These are phyloP conservation scores for Escovopsis sp. DNA, from an alignment of 2,329 filamentous ascomycete genomes.

Conservation along the genomic window DNA sequence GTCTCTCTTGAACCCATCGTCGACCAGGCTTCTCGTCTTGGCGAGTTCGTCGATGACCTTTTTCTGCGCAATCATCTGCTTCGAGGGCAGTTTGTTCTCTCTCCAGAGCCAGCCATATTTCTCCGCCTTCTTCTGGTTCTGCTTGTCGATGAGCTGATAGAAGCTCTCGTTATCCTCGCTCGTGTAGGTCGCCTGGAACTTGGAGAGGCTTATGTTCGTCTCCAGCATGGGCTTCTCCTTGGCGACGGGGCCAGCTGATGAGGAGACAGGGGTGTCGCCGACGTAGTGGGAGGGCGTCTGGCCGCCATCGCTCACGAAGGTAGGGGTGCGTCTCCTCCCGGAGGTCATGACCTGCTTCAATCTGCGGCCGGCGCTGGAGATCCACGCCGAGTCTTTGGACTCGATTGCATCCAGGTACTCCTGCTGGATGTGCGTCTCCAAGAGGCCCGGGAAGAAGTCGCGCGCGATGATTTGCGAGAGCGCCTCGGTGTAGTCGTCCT, in stretches of 20 bases:
- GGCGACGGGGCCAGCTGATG: slow-evolving; percentile 21
- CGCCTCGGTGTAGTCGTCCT: slow-evolving; percentile 83
- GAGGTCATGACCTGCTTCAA: slow-evolving; percentile 73
- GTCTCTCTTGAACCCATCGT: slow-evolving; percentile 43
- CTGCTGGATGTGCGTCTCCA: slow-evolving; percentile 73
- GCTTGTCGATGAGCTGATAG: slow-evolving; percentile 78
- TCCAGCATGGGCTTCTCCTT: slow-evolving; percentile 40
- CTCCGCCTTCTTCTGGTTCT: slow-evolving; percentile 70
- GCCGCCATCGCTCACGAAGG: slow-evolving; percentile 15
- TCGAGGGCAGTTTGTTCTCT: slow-evolving; percentile 74
- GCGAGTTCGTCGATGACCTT: slow-evolving; percentile 41
- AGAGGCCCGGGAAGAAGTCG: slow-evolving; percentile 88
- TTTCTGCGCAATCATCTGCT: slow-evolving; percentile 57
- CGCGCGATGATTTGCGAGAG: slow-evolving; percentile 89
- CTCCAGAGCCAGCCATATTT: slow-evolving; percentile 84
- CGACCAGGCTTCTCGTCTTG: slow-evolving; percentile 30
- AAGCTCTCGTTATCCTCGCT: slow-evolving; percentile 98
- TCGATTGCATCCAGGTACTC: slow-evolving; percentile 88
- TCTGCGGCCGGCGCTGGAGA: slow-evolving; percentile 59
- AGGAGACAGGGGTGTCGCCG: slow-evolving; percentile 59
- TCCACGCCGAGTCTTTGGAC: slow-evolving; percentile 75
- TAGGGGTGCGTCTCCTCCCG: slow-evolving; percentile 26
- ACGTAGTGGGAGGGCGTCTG: slow-evolving; percentile 51
- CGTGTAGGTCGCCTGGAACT: slow-evolving; percentile 87
- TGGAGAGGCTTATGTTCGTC: slow-evolving; percentile 63